Conservation (phyloP, 306 rosid genomes). For the Echinosophora koreensis region DNA sequence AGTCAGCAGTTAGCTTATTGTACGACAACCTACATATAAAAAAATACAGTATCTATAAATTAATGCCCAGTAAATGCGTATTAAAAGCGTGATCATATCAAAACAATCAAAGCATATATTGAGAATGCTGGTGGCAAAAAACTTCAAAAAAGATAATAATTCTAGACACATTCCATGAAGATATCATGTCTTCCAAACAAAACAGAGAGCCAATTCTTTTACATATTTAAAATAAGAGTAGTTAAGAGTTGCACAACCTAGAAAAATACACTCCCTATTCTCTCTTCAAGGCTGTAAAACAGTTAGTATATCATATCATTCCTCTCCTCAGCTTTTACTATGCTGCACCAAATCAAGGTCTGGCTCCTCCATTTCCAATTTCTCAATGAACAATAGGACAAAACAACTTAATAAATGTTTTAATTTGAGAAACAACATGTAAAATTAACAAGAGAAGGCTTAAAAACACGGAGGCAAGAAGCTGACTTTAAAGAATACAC, state of each 20-base stretch:
- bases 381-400: neutral
- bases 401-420: neutral
- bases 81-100: constrained; percentile 32
- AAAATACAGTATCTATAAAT: constrained; percentile 30
- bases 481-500: constrained; percentile 28
- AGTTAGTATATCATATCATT: constrained; percentile 5
- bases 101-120: constrained; percentile 31
- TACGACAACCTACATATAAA: constrained; percentile 75
- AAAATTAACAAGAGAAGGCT: neutral
- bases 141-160: constrained; percentile 14
- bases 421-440: neutral
- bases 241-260: neutral
- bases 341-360: constrained; percentile 7
- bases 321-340: constrained; percentile 10
- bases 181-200: constrained; percentile 9
- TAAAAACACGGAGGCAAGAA: neutral
- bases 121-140: constrained; percentile 34
- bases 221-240: constrained; percentile 34
- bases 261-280: constrained; percentile 8
- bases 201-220: constrained; percentile 27
- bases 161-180: neutral
- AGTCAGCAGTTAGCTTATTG: constrained; percentile 82
- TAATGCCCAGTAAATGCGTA: constrained; percentile 28
- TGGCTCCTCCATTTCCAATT: constrained; percentile 17
- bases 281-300: neutral